Base-by-base conservation (phyloP, 345 rosid species). In the Ceriops decandra region DNA sequence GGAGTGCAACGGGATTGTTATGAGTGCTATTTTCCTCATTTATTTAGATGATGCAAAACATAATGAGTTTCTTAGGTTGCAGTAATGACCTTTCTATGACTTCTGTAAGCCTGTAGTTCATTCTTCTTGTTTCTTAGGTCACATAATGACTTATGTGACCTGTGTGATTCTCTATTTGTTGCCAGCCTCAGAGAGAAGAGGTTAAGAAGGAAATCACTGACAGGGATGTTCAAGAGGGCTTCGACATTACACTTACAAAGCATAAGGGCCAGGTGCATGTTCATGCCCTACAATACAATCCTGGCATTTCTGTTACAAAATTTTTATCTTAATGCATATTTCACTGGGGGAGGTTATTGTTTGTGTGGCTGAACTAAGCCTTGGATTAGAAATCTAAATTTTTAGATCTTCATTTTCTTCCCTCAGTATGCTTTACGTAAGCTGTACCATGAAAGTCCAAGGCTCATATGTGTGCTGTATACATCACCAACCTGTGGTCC, bases 401-500 rank as follows among this genome's bases (percentile, higher is more conserved):
- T 51, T 65, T 69, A 63, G 68, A 20, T 63, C 52, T 68, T 62
- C 21, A 35, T 35, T 62, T 70, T 32, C 59, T 35, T 76, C 53
- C 51, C 66, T 46, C 87, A 93, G 96, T 93, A 93, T 85, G 88
- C 97, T 70, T 79, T 93, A 57, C 88, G 99, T 69, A 93, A 93
- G 70, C 71, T 93, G 79, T 93, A 93, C 80, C 99, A 91, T 76
- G 97, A 87, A 81, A 91, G 97, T 75, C 93, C 93, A 30, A 85
- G 99, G 81, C 89, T 91, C 75, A 63, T 91, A 62, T 85, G 88
- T 75, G 97, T 91, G 36, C 82, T 93, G 32, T 89, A 91, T 72
- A 93, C 99, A 28, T 59, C 97, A 66, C 97, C 96, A 71, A 89
- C 97, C 24, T 93, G 99, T 71, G 99, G 99, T 74, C 99, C 97